Base-by-base conservation (phyloP, 2,329 filamentous ascomycete species). In the Talaromyces piceae region DNA sequence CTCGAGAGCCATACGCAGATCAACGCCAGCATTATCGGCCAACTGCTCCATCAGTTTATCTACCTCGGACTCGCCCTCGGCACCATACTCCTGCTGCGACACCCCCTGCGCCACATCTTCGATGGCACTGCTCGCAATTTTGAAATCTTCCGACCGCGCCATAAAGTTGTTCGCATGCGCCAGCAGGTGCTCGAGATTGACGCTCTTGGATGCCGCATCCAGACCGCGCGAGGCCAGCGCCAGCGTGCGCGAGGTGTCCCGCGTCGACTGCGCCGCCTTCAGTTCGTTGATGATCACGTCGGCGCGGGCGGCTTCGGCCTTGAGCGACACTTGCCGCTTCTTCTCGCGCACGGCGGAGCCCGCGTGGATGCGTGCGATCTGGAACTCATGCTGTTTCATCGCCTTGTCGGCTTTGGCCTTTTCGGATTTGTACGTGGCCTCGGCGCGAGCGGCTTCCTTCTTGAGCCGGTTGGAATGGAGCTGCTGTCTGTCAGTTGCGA, bases 281-380 rank as follows among this genome's bases (percentile, higher is more conserved):
- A 75, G 67, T 50, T 74, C 71, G 49, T 73, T 73, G 56, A 73
- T 73, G n/a, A 75, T 74, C 0, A 74, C 73, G 51, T 75, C 73
- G 41, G 73, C 72, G 16, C 72, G 69, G 12, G 72, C 72, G 6
- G 73, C 71, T 57, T 75, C 69, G 5, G 70, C 67, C 51, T 68
- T 67, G 4, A 75, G 68, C 11, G 69, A 70, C 16, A 74, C 67
- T 53, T 73, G 68, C 54, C 73, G 69, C 49, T 72, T 68, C 49
- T 73, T 73, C 50, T 75, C 72, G 54, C 72, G 72, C 25, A 75
- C 65, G 26, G 72, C 71, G 43, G 70, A 72, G 18, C 66, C 66
- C 49, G 72, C 72, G 60, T 75, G 73, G 61, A 75, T 73, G 47
- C 72, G 72, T 41, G 73, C 72, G 59, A 75, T 75, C 57, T 74